Evolutionary conservation across 2,329 filamentous ascomycete species (phyloP).

Genomic region (Exophiala sp.): DNA sequence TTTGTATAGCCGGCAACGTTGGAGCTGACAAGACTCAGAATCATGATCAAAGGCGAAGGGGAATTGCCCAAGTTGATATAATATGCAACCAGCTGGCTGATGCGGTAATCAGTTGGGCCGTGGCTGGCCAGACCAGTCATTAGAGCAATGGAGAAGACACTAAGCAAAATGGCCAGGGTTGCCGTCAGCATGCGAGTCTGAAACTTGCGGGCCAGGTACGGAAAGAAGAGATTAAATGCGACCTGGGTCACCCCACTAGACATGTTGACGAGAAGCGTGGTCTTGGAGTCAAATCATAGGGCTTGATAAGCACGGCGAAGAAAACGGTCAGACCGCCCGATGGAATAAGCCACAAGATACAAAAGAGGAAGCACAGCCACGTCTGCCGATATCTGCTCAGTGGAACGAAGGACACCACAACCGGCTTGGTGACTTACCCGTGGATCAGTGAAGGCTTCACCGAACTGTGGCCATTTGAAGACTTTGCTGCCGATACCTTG

Average conservation of each 20-base stretch:
- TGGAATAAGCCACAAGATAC: constrained; percentile 25
- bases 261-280: constrained; percentile 50
- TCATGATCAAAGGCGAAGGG: constrained; percentile 48
- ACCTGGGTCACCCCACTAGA: constrained; percentile 46
- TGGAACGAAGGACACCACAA: constrained; percentile 40
- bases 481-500: constrained; percentile 50
- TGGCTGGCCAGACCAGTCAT: constrained; percentile 45
- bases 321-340: constrained; percentile 56
- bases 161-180: constrained; percentile 50
- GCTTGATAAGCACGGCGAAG: constrained; percentile 49
- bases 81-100: constrained; percentile 50
- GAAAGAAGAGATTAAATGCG: constrained; percentile 44
- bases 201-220: constrained; percentile 47
- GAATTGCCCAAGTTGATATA: constrained; percentile 54
- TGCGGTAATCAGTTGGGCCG: constrained; percentile 51
- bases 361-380: constrained; percentile 9
- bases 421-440: constrained; percentile 56
- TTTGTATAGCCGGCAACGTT: constrained; percentile 54
- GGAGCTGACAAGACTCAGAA: constrained; percentile 47
- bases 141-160: constrained; percentile 48
- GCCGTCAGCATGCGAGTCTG: constrained; percentile 50
- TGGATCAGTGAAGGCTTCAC: constrained; percentile 46
- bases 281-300: constrained; percentile 50
- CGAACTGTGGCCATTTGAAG: constrained; percentile 43
- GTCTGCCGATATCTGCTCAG: no score